Percentiles rank a stretch among this genome's conserved stretches.
Evolutionary conservation across 2,329 filamentous ascomycete species (phyloP).

Genomic region (Corynespora cassiicola): DNA sequence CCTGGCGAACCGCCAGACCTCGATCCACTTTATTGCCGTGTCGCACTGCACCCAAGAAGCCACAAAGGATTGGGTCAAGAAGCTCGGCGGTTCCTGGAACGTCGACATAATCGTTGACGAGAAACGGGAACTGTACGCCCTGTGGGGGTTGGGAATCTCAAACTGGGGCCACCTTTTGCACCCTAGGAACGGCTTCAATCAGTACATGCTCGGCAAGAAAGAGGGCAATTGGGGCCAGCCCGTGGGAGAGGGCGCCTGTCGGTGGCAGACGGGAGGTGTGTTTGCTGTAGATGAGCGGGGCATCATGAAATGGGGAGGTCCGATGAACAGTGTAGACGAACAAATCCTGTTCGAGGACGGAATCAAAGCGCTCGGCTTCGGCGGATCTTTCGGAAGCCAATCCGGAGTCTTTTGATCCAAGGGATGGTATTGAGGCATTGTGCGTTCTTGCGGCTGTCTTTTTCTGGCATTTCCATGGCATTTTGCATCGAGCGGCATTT

Average conservation of each 20-base stretch:
- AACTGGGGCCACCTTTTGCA: conserved; percentile 42
- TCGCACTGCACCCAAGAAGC: conserved; percentile 65
- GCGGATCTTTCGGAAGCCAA: conserved; percentile 1
- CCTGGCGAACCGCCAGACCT: conserved; percentile 60
- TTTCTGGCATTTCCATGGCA: too few species aligned
- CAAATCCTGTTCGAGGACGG: conserved; percentile 37
- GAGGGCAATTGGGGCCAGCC: conserved; percentile 43
- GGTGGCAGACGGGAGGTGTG: conserved; percentile 43
- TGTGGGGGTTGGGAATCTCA: conserved; percentile 63
- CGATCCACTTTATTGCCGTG: conserved; percentile 63
- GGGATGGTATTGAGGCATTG: too few species aligned
- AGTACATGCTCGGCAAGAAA: conserved; percentile 41
- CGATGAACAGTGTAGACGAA: conserved; percentile 45
- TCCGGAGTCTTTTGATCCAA: conserved; percentile 8
- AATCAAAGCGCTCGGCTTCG: conserved; percentile 35
- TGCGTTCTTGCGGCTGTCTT: too few species aligned
- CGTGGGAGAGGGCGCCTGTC: conserved; percentile 42
- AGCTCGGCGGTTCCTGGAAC: conserved; percentile 64
- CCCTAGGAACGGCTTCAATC: conserved; percentile 43
- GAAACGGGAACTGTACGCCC: conserved; percentile 63
- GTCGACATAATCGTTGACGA: conserved; percentile 64
- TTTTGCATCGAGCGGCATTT: too few species aligned
- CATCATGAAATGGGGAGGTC: conserved; percentile 40
- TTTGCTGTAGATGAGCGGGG: conserved; percentile 41
- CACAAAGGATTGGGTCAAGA: conserved; percentile 64